Evolutionary conservation across 2,329 filamentous ascomycete species (phyloP), one percentile per base, ranked within the genome.

Genomic region (Apiospora kogelbergensis): DNA sequence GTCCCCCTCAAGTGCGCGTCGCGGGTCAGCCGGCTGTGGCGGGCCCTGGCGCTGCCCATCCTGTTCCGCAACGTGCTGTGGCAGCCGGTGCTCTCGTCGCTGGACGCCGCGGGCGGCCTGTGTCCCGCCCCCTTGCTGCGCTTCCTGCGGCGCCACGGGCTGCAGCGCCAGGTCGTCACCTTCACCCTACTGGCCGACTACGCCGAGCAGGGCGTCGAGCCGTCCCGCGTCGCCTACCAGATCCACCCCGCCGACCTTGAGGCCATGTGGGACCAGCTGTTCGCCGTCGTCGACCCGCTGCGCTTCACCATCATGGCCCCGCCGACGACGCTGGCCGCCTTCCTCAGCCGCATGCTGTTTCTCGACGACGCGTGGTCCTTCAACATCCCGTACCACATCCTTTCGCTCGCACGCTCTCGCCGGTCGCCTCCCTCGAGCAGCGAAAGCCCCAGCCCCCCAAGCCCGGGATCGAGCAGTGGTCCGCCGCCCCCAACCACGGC

Each of bases 341-440:
- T 93, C 65, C 80, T 91, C 5, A 86, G 87, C 22, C 86, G 86
- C 6, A 83, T 82, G 69, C 81, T 92, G 37, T 84, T 87, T 65
- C 81, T 88, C 46, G 82, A 83, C 11, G 88, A 91, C 74, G 81
- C 82, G 6, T 91, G 89, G 89, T 85, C 85, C 30, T 93, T 92
- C 73, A 84, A 88, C 68, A 88, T 88, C 71, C 84, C 85, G 7
- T 85, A 87, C 67, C 91, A 93, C 73, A 84, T 90, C 48, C 77
- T 93, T 7, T 85, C 84, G 0, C 74, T 86, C 0, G 82, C 83
- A 1, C 77, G 81, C 3, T 57, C 71, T 7, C 69, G 46, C 66
- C 73, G 72, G 65, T 71, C 45, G 22, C 20, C 64, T 45, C n/a
- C 6, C 2, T n/a, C 17, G 22, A 20, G 13, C 1, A 2, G 15